phyloP scores from a whole-genome alignment of 2,329 filamentous ascomycete genomes.

The Xylaria sp. region DNA sequence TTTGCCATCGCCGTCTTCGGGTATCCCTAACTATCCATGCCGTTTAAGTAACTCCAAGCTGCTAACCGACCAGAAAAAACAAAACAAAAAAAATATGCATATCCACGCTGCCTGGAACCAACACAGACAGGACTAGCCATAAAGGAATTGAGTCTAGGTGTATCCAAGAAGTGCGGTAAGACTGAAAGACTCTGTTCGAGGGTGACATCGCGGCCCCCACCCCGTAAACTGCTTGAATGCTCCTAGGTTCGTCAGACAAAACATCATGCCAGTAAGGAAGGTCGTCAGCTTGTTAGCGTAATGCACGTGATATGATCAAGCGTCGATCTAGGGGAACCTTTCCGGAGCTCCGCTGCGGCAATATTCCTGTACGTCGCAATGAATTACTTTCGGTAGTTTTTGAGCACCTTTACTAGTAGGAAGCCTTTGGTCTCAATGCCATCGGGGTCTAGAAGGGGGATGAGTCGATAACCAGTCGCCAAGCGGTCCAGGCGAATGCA shows the following conservation, averaged over 20 bases:
- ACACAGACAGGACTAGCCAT: slow-evolving; percentile 1
- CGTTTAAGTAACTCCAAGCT: slow-evolving; percentile 25
- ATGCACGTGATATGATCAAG: slow-evolving; percentile 17
- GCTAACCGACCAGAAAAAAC: slow-evolving; percentile 15
- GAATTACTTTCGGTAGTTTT: slow-evolving; percentile 52
- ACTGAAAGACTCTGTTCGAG: not conserved
- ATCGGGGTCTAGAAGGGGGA: slow-evolving; percentile 60
- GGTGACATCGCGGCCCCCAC: not conserved
- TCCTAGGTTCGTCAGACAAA: not conserved
- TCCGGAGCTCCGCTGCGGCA: not conserved
- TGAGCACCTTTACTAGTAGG: slow-evolving; percentile 65
- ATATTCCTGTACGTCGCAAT: not conserved
- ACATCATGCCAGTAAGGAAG: slow-evolving; percentile 3
- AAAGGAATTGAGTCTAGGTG: not conserved
- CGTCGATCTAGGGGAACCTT: not conserved
- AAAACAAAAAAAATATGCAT: slow-evolving; percentile 32
- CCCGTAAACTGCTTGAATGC: not conserved
- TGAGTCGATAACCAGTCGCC: slow-evolving; percentile 64
- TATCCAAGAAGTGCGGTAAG: slow-evolving; percentile 6
- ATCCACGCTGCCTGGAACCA: slow-evolving; percentile 9
- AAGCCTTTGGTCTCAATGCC: slow-evolving; percentile 59
- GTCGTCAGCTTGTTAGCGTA: not conserved
- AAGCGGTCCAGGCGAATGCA: slow-evolving; percentile 70
- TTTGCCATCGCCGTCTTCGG: slow-evolving; percentile 31
- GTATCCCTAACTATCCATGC: slow-evolving; percentile 37